Evolutionary conservation across 108 stramenopile species (phyloP).

Genomic region (Seminavis robusta): DNA sequence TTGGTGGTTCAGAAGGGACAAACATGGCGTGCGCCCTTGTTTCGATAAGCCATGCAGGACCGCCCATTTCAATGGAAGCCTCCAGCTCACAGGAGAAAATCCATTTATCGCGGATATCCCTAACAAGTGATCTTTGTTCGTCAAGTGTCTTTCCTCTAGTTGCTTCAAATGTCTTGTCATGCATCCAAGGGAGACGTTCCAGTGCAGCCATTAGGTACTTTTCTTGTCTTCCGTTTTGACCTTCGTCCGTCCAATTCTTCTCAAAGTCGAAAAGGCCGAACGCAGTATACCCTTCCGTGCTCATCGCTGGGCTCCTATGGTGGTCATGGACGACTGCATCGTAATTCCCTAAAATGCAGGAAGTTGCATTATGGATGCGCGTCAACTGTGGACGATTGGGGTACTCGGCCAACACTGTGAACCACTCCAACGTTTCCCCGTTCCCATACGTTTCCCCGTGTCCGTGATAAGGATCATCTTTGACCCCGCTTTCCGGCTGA

Average conservation of each 20-base stretch:
- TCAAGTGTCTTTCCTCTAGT: neutral
- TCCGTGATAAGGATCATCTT: neutral
- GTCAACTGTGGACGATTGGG: constrained; percentile 60
- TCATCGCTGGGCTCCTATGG: neutral
- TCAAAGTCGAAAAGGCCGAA: constrained; percentile 46
- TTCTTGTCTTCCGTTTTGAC: neutral
- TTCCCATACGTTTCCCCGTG: constrained; percentile 10
- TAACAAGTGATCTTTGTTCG: constrained; percentile 1
- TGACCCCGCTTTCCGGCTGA: no score
- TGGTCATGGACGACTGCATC: constrained; percentile 50
- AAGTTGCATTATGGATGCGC: constrained; percentile 74
- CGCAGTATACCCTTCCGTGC: constrained; percentile 12
- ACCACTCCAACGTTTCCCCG: constrained; percentile 45
- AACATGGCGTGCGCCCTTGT: constrained; percentile 34
- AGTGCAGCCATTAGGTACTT: constrained; percentile 13
- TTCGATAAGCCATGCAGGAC: constrained; percentile 39
- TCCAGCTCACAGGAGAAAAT: constrained; percentile 20
- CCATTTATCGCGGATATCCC: constrained; percentile 18
- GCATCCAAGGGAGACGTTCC: constrained; percentile 36
- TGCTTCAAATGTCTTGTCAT: constrained; percentile 9
- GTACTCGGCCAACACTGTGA: constrained; percentile 62
- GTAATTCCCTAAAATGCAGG: constrained; percentile 59
- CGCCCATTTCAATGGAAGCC: constrained; percentile 23
- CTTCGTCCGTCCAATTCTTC: neutral
- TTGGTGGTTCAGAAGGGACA: neutral